Conservation (phyloP, 1,284 basidiomycete genomes). For the Leccinum variabile region DNA sequence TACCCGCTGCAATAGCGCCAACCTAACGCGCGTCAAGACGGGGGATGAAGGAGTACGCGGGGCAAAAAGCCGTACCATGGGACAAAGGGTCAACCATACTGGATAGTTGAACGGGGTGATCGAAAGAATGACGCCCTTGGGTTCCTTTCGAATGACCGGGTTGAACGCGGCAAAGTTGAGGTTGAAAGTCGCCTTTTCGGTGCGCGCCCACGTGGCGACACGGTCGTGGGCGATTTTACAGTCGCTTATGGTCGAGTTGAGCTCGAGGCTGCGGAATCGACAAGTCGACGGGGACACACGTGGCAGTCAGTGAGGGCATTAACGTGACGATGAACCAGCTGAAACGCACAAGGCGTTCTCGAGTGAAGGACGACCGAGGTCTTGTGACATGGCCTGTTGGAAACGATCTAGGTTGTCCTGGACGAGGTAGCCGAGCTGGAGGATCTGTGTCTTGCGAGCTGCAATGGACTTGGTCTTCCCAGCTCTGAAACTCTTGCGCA, state of each 20-base stretch:
- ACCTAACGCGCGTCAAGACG: constrained; percentile 35
- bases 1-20: constrained; percentile 81
- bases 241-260: constrained; percentile 56
- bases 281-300: neutral
- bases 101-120: constrained; percentile 67
- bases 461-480: constrained; percentile 60
- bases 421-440: constrained; percentile 63
- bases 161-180: constrained; percentile 55
- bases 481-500: constrained; percentile 52
- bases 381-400: constrained; percentile 51
- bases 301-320: neutral
- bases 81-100: constrained; percentile 51
- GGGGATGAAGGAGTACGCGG: neutral
- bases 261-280: constrained; percentile 46
- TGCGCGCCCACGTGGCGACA: constrained; percentile 75
- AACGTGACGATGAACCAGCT: neutral
- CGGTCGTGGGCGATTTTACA: constrained; percentile 63
- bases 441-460: constrained; percentile 66
- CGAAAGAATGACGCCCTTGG: constrained; percentile 74
- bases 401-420: constrained; percentile 63
- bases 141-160: constrained; percentile 69
- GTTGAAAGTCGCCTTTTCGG: constrained; percentile 60
- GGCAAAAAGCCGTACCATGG: constrained; percentile 46
- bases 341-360: constrained; percentile 57
- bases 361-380: constrained; percentile 56